These are phyloP conservation scores for Candida khao-thaluensis DNA, from an alignment of 805 yeast genomes.

Conservation along the genomic window DNA sequence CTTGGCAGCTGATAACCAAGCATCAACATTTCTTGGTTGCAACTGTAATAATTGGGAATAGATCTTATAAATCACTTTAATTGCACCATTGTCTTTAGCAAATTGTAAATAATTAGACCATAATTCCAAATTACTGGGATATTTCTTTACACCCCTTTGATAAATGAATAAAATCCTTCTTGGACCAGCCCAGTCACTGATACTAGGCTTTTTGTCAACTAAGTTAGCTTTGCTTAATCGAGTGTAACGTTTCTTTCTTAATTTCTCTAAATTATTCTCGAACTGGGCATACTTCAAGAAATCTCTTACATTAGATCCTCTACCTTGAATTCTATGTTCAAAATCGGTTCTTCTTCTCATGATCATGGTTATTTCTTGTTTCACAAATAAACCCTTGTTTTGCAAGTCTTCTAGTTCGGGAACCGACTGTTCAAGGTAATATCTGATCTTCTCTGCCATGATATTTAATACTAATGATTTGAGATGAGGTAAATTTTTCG, in stretches of 20 bases:
- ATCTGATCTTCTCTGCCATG: constrained; percentile 49
- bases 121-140: constrained; percentile 69
- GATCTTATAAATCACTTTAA: constrained; percentile 69
- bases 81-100: constrained; percentile 65
- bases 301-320: constrained; percentile 79
- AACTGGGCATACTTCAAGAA: constrained; percentile 76
- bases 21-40: constrained; percentile 87
- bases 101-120: constrained; percentile 78
- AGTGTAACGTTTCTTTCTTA: constrained; percentile 68
- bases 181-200: constrained; percentile 85
- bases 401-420: constrained; percentile 91
- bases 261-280: constrained; percentile 74
- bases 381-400: constrained; percentile 75
- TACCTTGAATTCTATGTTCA: constrained; percentile 82
- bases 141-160: constrained; percentile 78
- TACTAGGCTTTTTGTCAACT: constrained; percentile 58
- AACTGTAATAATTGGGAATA: constrained; percentile 76
- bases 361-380: constrained; percentile 76
- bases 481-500: constrained; percentile 13
- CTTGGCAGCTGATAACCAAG: constrained; percentile 94
- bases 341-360: constrained; percentile 95
- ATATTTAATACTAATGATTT: constrained; percentile 10
- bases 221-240: constrained; percentile 57
- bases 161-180: constrained; percentile 79
- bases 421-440: constrained; percentile 65